Evolutionary conservation across 73 alveolate species (phyloP), one percentile per base, ranked within the genome.

Genomic region (Paraurostyla sp.): DNA sequence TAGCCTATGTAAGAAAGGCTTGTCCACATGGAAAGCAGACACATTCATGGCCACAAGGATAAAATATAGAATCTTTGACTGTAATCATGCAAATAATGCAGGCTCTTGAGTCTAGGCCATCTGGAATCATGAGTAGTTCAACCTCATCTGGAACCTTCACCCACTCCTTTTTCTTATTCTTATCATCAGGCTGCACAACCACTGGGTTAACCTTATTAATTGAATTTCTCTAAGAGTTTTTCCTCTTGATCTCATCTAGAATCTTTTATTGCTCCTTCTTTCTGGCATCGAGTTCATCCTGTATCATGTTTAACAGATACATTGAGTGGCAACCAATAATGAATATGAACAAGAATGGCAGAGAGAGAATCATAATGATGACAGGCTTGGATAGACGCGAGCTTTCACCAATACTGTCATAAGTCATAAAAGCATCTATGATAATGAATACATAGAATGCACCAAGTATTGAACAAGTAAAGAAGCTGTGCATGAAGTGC

Each of bases 11-110:
- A 58, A 78, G 22, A 52, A 78, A 78, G 4, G 9, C 63, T 22
- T 78, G 29, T 20, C 80, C 89, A 35, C 89, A 78, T 52, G 60
- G 40, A 54, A 51, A 29, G 62, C 89, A 78, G 20, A 49, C 76
- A 36, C 89, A 78, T 52, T 51, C 76, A 78, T 78, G 89, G 11
- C 89, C 89, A 54, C 89, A 78, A 3, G 89, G 89, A 52, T 78
- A 78, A 35, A 78, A 78, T 32, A 78, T 35, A 29, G 89, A n/a
- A 36, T 78, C 89, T 62, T 54, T 78, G 18, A n/a, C n/a, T 20
- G 29, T 78, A 0, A 51, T 78, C 80, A 78, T 29, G 40, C 89
- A 78, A 25, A 78, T 54, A 35, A 78, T 52, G 40, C 89, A 78
- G 3, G 33, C 29, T 29, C 35, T 33, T 2, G 36, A 23, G 9